Evolutionary conservation across 1,284 basidiomycete species (phyloP), one percentile per base, ranked within the genome.

Genomic region (Ceratobasidium sp.): DNA sequence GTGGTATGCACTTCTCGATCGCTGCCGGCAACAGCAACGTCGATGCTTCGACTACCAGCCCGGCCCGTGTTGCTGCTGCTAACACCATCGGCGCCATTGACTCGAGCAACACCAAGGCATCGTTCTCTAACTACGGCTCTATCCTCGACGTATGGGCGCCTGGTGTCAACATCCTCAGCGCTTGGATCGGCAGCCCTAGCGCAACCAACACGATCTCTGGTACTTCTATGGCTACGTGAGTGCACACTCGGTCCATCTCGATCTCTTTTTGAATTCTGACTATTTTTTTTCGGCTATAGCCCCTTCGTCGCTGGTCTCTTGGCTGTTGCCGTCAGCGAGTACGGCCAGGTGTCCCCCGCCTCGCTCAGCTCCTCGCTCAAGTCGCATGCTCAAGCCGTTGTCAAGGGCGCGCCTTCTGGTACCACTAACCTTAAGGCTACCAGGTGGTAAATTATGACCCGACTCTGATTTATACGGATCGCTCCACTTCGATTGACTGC

Each of bases 1-100:
- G 84, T 64, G 97, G 97, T 74, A 89, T 99, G 77, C 96, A 98
- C 89, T 98, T 99, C 83, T 95, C 95, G 81, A 96, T 98, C 79
- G 96, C 96, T 77, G 97, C 96, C 79, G 96, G 96, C 89, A 89
- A 86, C 84, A 89, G 90, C 85, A 89, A 90, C 85, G 86, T 86
- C 82, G 87, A 89, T 80, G 87, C 87, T 38, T 83, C 81, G 80
- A 82, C 33, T 33, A 75, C 70, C 44, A 78, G 76, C 17, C 81
- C 80, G 13, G 80, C 80, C 17, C 95, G 95, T 70, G 95, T 95
- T 40, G 88, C 89, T 13, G 88, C 94, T n/a, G 93, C 95, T 20
- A 89, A 97, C 80, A 97, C 96, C 66, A 94, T 97, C 75, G 96
- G 93, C 80, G 95, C 95, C 28, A 93, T 93, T 3, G 94, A 93